Base-by-base conservation (phyloP, 352 stramenopile genomes). In the Phytopythium boreale region DNA sequence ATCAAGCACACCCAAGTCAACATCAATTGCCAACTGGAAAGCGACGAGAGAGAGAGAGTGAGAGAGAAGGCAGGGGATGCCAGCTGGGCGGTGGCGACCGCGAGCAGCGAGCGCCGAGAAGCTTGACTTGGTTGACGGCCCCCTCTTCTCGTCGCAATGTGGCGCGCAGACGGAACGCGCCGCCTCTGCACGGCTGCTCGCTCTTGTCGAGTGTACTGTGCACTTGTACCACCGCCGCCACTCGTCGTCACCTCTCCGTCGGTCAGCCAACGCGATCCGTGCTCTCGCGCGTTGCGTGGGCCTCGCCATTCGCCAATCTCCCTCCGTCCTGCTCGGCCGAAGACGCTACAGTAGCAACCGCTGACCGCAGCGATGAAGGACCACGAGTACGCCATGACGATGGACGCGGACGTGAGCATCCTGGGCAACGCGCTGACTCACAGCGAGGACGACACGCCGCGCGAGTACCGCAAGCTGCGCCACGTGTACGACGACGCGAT, bases 401-500 rank as follows among this genome's bases (percentile, higher is more conserved):
- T 62, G 14, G 56, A 62, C 56, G 27, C 39, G 12, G 56, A 62
- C 39, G 41, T 62, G 34, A 62, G 22, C 41, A 52, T 62, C 15
- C 43, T 62, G 19, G 56, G 56, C 37, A 62, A 62, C 39, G 37
- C 24, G 10, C 26, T 62, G 26, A 36, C 37, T 4, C 49, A 34
- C 3, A n/a, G 34, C 55, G 34, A 46, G 55, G 26, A 53, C 41
- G 72, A 77, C 22, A 52, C 29, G 14, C 62, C 61, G n/a, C 58
- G 65, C 0, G 58, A 74, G 37, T 77, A 76, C 55, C 67, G 68
- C 20, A 80, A 80, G 56, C 37, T 80, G 51, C 70, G 73, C 4
- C 76, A 77, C 41, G 67, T 77, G 34, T 77, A 80, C 39, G 73
- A 77, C 49, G 70, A 80, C 64, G 74, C 72, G 63, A 76, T 75